Percentiles rank a stretch among this genome's conserved stretches.
Conservation (phyloP, 2,329 filamentous ascomycete genomes). For the Chalaropsis ovoidea region DNA sequence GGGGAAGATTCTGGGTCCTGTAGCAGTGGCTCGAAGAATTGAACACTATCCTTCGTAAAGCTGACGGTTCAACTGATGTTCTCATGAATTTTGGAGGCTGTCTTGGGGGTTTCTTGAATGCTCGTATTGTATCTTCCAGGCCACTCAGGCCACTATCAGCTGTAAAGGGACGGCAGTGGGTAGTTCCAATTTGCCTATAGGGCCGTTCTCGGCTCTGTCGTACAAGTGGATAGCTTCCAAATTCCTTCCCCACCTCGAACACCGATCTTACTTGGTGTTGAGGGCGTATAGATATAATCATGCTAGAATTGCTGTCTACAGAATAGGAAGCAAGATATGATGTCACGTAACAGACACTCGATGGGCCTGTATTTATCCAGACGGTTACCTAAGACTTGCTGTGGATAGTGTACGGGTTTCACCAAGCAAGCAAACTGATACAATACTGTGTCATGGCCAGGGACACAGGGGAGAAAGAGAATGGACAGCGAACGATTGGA, state of each 20-base stretch:
- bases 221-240: neutral
- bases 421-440: neutral
- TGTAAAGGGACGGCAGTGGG: neutral
- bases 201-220: neutral
- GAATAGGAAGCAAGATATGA: neutral
- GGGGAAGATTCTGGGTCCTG: neutral
- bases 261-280: neutral
- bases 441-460: neutral
- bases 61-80: neutral
- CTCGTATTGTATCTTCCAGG: slow-evolving; percentile 1
- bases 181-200: neutral
- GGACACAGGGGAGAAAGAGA: neutral
- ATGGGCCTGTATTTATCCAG: neutral
- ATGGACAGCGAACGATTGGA: too few relatives aligned
- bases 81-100: neutral
- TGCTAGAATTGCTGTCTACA: too few relatives aligned
- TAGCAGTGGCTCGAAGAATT: neutral
- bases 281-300: neutral
- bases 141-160: neutral
- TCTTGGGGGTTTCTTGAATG: neutral
- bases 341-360: neutral
- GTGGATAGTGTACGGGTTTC: neutral
- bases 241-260: neutral
- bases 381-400: neutral
- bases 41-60: neutral